Percentiles rank a stretch among this genome's conserved stretches.
These are phyloP conservation scores for Suillus sp. DNA, from an alignment of 768 basidiomycete species.

Conservation along the genomic window DNA sequence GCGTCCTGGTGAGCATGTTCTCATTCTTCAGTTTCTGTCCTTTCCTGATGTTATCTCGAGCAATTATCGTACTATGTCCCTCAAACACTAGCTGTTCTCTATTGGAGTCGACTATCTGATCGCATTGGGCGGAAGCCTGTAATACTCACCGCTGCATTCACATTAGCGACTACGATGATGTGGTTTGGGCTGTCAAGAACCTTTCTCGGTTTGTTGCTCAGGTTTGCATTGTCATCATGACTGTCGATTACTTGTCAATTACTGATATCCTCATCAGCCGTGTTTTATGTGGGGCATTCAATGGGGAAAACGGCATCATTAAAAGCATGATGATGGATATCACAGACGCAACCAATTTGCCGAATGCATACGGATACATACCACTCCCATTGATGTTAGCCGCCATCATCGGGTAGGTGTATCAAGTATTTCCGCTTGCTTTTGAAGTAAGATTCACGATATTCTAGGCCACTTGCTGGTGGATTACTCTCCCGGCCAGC, in stretches of 20 bases:
- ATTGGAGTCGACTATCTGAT: constrained; percentile 75
- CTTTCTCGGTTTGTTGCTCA: constrained; percentile 56
- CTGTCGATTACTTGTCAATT: background rate
- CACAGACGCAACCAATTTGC: background rate
- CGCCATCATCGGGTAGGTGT: background rate
- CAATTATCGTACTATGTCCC: constrained; percentile 76
- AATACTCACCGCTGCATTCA: constrained; percentile 61
- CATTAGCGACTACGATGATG: constrained; percentile 67
- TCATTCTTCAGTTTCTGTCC: background rate
- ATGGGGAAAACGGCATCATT: background rate
- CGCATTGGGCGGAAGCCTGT: constrained; percentile 72
- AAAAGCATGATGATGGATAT: background rate
- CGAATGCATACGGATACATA: background rate
- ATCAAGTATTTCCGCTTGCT: background rate
- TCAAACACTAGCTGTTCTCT: constrained; percentile 67
- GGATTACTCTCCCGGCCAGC: background rate
- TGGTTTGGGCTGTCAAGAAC: constrained; percentile 70
- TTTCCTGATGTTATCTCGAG: constrained; percentile 34
- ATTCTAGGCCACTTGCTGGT: background rate
- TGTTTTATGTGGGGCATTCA: background rate
- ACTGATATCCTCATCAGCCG: background rate
- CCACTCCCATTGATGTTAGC: background rate
- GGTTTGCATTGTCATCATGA: background rate
- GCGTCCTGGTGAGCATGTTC: background rate
- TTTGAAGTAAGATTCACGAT: background rate